Base-by-base conservation (phyloP, 1,139 yeast species). In the Geotrichum reessii region DNA sequence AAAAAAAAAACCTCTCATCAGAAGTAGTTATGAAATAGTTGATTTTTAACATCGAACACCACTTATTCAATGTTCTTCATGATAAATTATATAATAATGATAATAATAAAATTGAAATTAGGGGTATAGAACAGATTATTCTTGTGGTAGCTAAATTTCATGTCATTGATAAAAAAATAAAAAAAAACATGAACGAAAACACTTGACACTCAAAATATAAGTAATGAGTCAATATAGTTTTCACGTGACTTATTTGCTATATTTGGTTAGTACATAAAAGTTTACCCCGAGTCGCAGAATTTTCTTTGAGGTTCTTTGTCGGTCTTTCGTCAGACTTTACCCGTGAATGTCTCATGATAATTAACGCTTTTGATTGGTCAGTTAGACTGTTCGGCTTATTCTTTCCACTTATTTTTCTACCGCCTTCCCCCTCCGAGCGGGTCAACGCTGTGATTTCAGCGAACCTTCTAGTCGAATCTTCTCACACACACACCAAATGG, bases 401-500 rank as follows among this genome's bases (percentile, higher is more conserved):
- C 2, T n/a, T 12, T 12, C 40, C 7, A 12, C 40, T 33, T n/a
- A n/a, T n/a, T 33, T n/a, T n/a, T n/a, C 40, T 12, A n/a, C n/a
- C n/a, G 11, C 40, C 40, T n/a, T n/a, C 40, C 5, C 40, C n/a
- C n/a, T 33, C 40, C 40, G 40, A 33, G 40, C 40, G n/a, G 40
- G 40, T 33, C 40, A 33, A 2, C 14, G 40, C 40, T 33, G 40
- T 33, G 17, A 50, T 17, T 17, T 3, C 22, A 31, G 22, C 22
- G 54, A 52, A 52, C 21, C 28, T 52, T 52, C 54, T 52, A 52
- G 54, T 8, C 27, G 40, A 52, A 52, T 52, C 54, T 25, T 8
- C 7, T 25, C 28, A 5, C 7, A 4, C 28, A 25, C 7, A 25
- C 4, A 25, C 28, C 7, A 44, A 9, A 24, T 3, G 19, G 19